Conservation (phyloP, 2,329 filamentous ascomycete genomes). For the Dactylellina drechsleri region DNA sequence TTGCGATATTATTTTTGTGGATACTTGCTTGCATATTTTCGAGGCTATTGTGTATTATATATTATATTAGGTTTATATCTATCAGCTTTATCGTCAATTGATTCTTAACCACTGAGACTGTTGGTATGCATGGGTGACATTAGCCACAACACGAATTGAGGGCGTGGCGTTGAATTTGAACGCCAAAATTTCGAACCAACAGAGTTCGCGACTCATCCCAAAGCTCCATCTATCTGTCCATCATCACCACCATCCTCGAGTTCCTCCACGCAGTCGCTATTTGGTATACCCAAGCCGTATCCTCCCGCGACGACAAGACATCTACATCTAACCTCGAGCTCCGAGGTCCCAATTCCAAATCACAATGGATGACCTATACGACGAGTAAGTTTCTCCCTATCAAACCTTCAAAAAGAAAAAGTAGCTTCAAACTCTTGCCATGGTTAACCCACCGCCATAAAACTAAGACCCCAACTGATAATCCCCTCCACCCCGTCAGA, state of each 20-base stretch:
- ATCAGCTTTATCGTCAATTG: neutral
- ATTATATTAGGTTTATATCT: neutral
- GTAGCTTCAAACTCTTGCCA: slow-evolving; percentile 7
- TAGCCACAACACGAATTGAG: slow-evolving; percentile 36
- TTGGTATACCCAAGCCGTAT: slow-evolving; percentile 1
- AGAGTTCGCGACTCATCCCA: slow-evolving; percentile 53
- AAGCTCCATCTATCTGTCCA: slow-evolving; percentile 10
- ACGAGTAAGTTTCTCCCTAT: slow-evolving; percentile 73
- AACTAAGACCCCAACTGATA: slow-evolving; percentile 42
- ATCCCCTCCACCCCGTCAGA: slow-evolving; percentile 65
- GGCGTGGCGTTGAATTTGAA: slow-evolving; percentile 42
- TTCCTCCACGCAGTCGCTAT: slow-evolving; percentile 4
- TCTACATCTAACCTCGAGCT: slow-evolving; percentile 7
- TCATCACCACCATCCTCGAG: slow-evolving; percentile 27
- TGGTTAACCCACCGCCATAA: slow-evolving; percentile 21
- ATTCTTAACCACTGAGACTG: neutral
- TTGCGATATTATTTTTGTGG: neutral
- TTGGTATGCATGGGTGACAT: too few relatives aligned
- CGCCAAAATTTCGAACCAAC: slow-evolving; percentile 51
- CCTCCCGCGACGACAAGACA: slow-evolving; percentile 1
- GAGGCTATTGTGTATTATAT: neutral
- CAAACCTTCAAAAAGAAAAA: neutral
- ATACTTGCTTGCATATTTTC: neutral
- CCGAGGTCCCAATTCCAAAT: slow-evolving; percentile 20
- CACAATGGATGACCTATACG: slow-evolving; percentile 93